phyloP scores from a whole-genome alignment of 164 flowering plant genomes.

The Saururus chinensis region DNA sequence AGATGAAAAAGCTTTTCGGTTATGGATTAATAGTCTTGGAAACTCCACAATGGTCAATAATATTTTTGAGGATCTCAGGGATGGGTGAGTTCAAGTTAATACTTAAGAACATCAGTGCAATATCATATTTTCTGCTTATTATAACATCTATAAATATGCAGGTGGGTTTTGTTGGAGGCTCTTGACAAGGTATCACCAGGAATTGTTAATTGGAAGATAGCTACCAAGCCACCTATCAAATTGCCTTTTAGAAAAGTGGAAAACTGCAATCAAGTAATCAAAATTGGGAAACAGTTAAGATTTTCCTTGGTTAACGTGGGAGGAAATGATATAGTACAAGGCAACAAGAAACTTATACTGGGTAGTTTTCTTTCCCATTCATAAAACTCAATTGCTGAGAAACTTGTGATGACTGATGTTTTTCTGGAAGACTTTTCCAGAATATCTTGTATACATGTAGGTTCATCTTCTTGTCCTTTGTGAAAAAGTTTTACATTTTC shows the following conservation, averaged over 20 bases:
- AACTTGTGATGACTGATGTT: neutral
- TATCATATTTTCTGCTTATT: neutral
- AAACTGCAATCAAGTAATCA: constrained; percentile 88
- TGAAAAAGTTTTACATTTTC: neutral
- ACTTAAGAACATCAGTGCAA: neutral
- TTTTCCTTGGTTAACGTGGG: constrained; percentile 88
- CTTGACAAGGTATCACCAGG: constrained; percentile 88
- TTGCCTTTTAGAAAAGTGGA: constrained; percentile 92
- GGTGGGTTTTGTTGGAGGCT: constrained; percentile 82
- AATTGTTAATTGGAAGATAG: constrained; percentile 85
- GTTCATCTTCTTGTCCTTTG: neutral
- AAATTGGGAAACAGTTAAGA: constrained; percentile 77
- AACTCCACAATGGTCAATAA: constrained; percentile 54
- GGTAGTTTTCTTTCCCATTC: constrained; percentile 33
- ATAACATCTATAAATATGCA: constrained; percentile 14
- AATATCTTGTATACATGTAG: neutral
- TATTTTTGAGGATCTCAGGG: constrained; percentile 75
- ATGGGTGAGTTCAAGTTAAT: constrained; percentile 47
- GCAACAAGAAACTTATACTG: constrained; percentile 77
- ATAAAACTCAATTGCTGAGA: neutral
- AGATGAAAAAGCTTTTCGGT: constrained; percentile 76
- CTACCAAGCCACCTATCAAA: constrained; percentile 81
- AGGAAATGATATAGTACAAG: constrained; percentile 93
- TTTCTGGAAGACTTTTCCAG: neutral
- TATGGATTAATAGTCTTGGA: constrained; percentile 89